These are phyloP conservation scores for Penstemon newberryi DNA, from an alignment of 257 asterid species.

Conservation along the genomic window DNA sequence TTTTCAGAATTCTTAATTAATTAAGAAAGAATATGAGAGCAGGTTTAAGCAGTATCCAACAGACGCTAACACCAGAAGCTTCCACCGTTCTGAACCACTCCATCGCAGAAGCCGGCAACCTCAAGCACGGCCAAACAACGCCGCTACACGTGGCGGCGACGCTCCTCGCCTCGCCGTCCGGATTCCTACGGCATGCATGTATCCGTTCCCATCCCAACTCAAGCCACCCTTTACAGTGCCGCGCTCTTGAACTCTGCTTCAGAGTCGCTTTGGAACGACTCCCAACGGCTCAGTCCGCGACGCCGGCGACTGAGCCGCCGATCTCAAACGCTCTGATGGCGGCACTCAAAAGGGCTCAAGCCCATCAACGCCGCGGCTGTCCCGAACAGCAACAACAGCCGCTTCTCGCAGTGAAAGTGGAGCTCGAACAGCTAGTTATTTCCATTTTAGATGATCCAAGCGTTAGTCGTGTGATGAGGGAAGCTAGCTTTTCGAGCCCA, in stretches of 20 bases:
- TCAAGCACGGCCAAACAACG: slow-evolving; percentile 92
- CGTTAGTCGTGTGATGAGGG: slow-evolving; percentile 87
- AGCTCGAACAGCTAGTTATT: slow-evolving; percentile 74
- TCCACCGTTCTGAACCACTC: slow-evolving; percentile 75
- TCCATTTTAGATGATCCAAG: slow-evolving; percentile 89
- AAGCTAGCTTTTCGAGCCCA: slow-evolving; percentile 88
- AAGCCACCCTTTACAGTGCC: slow-evolving; percentile 92
- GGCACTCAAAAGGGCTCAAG: slow-evolving; percentile 85
- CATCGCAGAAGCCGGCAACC: slow-evolving; percentile 76
- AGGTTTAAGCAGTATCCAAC: slow-evolving; percentile 79
- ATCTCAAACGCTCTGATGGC: slow-evolving; percentile 87
- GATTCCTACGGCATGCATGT: slow-evolving; percentile 78
- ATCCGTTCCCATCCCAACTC: slow-evolving; percentile 93
- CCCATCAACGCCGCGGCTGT: slow-evolving; percentile 85
- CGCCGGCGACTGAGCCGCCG: slow-evolving; percentile 68
- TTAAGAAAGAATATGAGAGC: slow-evolving; percentile 64
- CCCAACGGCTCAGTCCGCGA: slow-evolving; percentile 59
- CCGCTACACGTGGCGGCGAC: slow-evolving; percentile 98
- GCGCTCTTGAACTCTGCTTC: slow-evolving; percentile 88
- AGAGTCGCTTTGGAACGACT: slow-evolving; percentile 87
- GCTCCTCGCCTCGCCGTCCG: slow-evolving; percentile 73
- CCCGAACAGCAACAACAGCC: slow-evolving; percentile 97
- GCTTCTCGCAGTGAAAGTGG: slow-evolving; percentile 78
- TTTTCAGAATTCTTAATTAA: neutral
- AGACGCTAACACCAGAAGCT: slow-evolving; percentile 87